Evolutionary conservation across 192 early-diverging fungal species (phyloP), one percentile per base, ranked within the genome.

Genomic region (Coemansia sp.): DNA sequence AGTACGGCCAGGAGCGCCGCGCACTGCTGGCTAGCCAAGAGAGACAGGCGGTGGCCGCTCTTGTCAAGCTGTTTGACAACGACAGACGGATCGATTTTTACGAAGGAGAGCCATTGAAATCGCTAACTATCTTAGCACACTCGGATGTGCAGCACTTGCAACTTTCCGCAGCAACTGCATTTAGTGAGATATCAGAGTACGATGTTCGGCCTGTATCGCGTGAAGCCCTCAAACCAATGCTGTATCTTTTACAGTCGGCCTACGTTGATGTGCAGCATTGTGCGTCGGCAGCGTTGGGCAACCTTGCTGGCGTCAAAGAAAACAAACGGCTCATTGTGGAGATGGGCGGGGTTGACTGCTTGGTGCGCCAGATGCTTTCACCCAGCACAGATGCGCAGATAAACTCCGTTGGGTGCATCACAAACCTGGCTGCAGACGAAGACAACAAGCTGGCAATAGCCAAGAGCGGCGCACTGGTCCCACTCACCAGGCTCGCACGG

Each of bases 381-480:
- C 85, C 86, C 9, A 92, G 89, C 65, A 85, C 89, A 26, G 93
- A 92, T 65, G 91, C 94, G 16, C 92, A 94, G 80, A 92, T 90
- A 71, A 95, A 94, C 72, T 90, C 93, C 7, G 94, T 94, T 11
- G 94, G 94, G 23, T 96, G 94, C 75, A 92, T 96, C 56, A 96
- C 94, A 0, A 96, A 96, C 61, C 74, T 96, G 64, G 93, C 93
- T 0, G 93, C 93, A 9, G 65, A 71, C 41, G 91, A 92, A 52
- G 92, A 90, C 44, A 94, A 92, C 85, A 95, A 95, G 77, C 85
- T 85, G 39, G 87, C 86, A 18, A 93, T 96, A 61, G 91, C 93
- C 39, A 87, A 84, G 52, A 92, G 91, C 44, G 92, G 90, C 21
- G 92, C 91, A 5, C 72, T 95, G 40, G 75, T 87, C n/a, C 85